A percentile compares a stretch with the other conserved stretches of the same genome.
phyloP scores from a whole-genome alignment of 2,329 filamentous ascomycete genomes.

The Dothideomycetes sp. region DNA sequence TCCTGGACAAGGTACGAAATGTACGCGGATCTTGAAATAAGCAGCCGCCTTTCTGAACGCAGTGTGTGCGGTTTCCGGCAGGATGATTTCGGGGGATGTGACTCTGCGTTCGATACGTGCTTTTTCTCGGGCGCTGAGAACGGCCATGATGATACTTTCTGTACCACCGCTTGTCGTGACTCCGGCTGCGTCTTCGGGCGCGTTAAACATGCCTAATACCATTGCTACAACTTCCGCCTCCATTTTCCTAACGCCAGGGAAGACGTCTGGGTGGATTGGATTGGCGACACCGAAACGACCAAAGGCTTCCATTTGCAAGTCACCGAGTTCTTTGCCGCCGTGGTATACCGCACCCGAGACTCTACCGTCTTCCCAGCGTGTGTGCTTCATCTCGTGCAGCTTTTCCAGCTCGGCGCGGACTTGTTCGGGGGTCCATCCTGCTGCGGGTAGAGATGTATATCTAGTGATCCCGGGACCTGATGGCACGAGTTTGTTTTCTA shows the following conservation, averaged over 20 bases:
- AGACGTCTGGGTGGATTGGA: conserved; percentile 95
- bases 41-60: conserved; percentile 91
- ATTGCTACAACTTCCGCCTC: conserved; percentile 96
- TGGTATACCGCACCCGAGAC: conserved; percentile 96
- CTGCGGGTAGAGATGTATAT: conserved; percentile 68
- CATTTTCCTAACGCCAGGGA: conserved; percentile 97
- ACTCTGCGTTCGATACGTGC: conserved; percentile 76
- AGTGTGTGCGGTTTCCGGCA: conserved; percentile 89
- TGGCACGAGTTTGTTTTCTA: conserved; percentile 77
- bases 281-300: conserved; percentile 91
- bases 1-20: conserved; percentile 77
- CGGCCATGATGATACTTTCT: conserved; percentile 95
- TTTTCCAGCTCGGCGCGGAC: conserved; percentile 70
- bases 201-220: conserved; percentile 73
- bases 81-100: conserved; percentile 91
- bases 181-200: conserved; percentile 73
- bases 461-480: conserved; percentile 60
- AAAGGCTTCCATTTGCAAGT: conserved; percentile 86
- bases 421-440: conserved; percentile 72
- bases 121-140: conserved; percentile 81
- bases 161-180: conserved; percentile 89
- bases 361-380: conserved; percentile 89
- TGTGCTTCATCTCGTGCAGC: conserved; percentile 81
- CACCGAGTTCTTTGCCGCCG: conserved; percentile 71
- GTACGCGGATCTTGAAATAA: conserved; percentile 95